Percentiles rank a stretch among this genome's conserved stretches.
Evolutionary conservation across 2,329 filamentous ascomycete species (phyloP).

Genomic region (Cercospora sp.): DNA sequence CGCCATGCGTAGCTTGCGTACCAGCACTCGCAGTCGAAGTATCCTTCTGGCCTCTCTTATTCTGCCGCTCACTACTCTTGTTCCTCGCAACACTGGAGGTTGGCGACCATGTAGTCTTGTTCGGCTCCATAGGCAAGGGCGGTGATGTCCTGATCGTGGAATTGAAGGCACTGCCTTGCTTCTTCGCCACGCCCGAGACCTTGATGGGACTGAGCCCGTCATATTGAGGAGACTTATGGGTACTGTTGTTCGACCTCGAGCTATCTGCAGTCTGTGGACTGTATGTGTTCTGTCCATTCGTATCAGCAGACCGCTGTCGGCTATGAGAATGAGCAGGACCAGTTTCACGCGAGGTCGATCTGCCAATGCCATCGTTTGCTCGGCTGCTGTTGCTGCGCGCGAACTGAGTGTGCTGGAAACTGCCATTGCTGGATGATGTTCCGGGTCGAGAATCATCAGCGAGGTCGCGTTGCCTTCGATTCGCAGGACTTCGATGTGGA

Average conservation of each 20-base stretch:
- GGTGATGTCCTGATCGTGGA: not conserved
- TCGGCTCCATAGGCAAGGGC: conserved; percentile 10
- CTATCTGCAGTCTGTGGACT: not conserved
- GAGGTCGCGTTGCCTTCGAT: not conserved
- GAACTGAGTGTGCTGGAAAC: not conserved
- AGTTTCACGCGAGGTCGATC: not conserved
- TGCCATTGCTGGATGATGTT: conserved; percentile 12
- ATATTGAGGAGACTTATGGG: not conserved
- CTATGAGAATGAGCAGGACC: not conserved
- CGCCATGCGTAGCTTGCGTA: not conserved
- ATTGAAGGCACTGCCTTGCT: conserved; percentile 8
- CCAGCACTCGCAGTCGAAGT: not conserved
- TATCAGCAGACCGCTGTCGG: not conserved
- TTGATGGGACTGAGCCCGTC: conserved; percentile 5
- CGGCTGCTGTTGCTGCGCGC: not conserved
- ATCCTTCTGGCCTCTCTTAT: not conserved
- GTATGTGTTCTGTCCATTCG: not conserved
- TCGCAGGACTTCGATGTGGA: conserved; percentile 10
- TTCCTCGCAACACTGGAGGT: conserved; percentile 1
- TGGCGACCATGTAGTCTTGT: conserved; percentile 12
- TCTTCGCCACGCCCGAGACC: conserved; percentile 3
- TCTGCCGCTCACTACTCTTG: not conserved
- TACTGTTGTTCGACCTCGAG: not conserved
- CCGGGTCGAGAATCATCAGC: not conserved
- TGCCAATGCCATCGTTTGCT: not conserved